Conservation (phyloP, 768 basidiomycete species). For the Trametes cingulata region DNA sequence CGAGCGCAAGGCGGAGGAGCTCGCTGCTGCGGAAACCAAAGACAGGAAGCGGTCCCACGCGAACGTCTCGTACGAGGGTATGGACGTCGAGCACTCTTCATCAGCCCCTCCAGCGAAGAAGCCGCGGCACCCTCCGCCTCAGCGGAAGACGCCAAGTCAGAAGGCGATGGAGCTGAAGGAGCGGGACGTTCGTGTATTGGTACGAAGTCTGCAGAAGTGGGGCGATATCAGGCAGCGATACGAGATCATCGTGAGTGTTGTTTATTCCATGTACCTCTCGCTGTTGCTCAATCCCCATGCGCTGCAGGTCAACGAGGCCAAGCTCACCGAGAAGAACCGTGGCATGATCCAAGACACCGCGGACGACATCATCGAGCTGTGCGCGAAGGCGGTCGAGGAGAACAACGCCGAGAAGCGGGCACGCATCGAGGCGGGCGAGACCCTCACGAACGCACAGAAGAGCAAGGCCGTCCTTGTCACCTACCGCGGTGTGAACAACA, state of each 20-base stretch:
- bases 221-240: conserved; percentile 95
- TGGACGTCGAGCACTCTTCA: conserved; percentile 81
- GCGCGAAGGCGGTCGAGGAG: conserved; percentile 79
- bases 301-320: conserved; percentile 79
- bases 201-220: conserved; percentile 95
- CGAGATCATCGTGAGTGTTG: conserved; percentile 79
- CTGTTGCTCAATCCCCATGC: conserved; percentile 1
- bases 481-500: conserved; percentile 85
- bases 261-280: conserved; percentile 2
- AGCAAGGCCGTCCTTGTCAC: conserved; percentile 96
- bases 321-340: conserved; percentile 91
- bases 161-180: conserved; percentile 97
- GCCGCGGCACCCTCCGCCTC: conserved; percentile 67
- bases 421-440: conserved; percentile 80
- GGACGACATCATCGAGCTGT: conserved; percentile 90
- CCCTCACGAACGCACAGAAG: conserved; percentile 89
- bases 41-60: conserved; percentile 85
- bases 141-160: conserved; percentile 89
- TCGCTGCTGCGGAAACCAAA: conserved; percentile 65
- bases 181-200: conserved; percentile 92
- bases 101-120: conserved; percentile 69
- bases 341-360: conserved; percentile 87
- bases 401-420: conserved; percentile 80
- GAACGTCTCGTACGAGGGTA: conserved; percentile 87
- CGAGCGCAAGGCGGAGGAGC: conserved; percentile 69